Evolutionary conservation across 768 basidiomycete species (phyloP), one percentile per base, ranked within the genome.

Genomic region (Mycena rebaudengoi): DNA sequence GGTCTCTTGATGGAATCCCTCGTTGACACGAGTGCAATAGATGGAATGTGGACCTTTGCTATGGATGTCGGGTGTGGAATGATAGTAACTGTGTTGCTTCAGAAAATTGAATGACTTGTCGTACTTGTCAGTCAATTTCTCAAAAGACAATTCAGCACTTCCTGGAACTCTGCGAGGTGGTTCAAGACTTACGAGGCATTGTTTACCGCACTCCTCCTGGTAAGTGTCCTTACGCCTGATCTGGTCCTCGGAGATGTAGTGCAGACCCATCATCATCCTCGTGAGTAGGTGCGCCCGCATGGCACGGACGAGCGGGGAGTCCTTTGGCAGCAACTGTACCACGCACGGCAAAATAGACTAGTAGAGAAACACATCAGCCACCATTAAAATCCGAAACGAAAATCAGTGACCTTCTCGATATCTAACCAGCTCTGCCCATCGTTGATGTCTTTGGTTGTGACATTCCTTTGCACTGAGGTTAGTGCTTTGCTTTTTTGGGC

Each of bases 11-110:
- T 60, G 59, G 35, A 7, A 12, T 5, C 57, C 63, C 39, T 63
- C 57, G 45, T 65, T 65, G 25, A 60, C 63, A 0, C 52, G 63
- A 5, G 63, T 65, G 45, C 63, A 65, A 25, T 65, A 65, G 12
- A 60, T 28, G 3, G 33, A 59, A 16, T 50, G 57, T 16, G 51
- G 40, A 18, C 63, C 63, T 44, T 65, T 65, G 13, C 5, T 16
- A 6, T 26, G 18, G 18, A 60, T 43, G 28, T 49, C 58, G 30
- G 44, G 35, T 2, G 58, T 20, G 11, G 58, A 50, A 20, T 60
- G 58, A 26, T 40, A 29, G 2, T 13, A 11, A 26, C 26, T 13
- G 25, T 60, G 58, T 40, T 60, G 58, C 30, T 60, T 60, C 12
- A 26, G 58, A 25, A 39, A 60, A 39, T 60, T 32, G 18, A 40